phyloP scores from a whole-genome alignment of 257 asterid genomes.

The Striga asiatica region DNA sequence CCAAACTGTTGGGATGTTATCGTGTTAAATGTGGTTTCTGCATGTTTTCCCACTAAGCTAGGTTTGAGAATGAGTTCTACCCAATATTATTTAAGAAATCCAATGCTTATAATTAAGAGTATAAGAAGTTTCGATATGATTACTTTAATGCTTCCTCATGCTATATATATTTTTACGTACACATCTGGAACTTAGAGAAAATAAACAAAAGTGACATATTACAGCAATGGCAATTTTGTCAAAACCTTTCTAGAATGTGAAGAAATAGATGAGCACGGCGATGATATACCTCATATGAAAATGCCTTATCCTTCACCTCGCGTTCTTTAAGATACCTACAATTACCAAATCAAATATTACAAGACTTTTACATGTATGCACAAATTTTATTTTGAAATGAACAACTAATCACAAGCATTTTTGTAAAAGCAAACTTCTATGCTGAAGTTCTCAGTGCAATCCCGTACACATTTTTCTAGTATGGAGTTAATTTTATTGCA shows the following conservation, averaged over 20 bases:
- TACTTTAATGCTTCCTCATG: background rate
- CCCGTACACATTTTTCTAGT: background rate
- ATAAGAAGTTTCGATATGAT: background rate
- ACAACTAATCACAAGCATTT: background rate
- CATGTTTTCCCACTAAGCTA: no score
- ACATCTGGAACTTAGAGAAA: background rate
- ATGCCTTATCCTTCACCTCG: conserved; percentile 55
- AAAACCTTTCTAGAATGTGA: background rate
- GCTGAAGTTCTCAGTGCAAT: background rate
- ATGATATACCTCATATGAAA: conserved; percentile 73
- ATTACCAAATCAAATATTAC: conserved; percentile 11
- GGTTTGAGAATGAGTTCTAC: no score
- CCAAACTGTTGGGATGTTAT: no score
- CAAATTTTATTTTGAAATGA: background rate
- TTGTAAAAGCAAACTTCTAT: background rate
- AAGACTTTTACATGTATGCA: conserved; percentile 1
- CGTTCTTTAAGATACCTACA: conserved; percentile 89
- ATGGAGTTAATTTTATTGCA: background rate
- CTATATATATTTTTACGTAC: background rate
- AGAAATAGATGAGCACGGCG: background rate
- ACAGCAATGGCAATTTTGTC: background rate
- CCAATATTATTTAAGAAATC: no score
- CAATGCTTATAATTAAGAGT: conserved; percentile 1
- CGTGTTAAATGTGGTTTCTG: no score
- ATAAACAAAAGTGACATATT: background rate